phyloP scores from a whole-genome alignment of 148 eudicot genomes.

The Agrostemma githago region DNA sequence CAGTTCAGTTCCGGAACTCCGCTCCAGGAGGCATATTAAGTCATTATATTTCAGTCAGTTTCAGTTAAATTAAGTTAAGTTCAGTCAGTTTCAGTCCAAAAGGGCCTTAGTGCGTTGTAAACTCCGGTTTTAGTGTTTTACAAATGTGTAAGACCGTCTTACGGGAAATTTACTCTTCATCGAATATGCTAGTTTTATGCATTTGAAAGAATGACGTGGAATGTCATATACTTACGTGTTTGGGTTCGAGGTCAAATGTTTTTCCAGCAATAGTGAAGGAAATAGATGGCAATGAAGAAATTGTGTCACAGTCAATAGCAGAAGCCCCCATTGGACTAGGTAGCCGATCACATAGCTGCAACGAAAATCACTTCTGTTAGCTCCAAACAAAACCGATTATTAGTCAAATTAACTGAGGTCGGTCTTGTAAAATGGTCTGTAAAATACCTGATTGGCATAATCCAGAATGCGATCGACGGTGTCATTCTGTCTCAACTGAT shows the following conservation, averaged over 20 bases:
- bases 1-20: too few species aligned
- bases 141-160: too few species aligned
- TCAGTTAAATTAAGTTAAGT: too few species aligned
- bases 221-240: slow-evolving; percentile 43
- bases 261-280: slow-evolving; percentile 80
- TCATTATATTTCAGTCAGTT: too few species aligned
- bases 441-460: slow-evolving; percentile 60
- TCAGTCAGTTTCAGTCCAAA: too few species aligned
- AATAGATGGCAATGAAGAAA: slow-evolving; percentile 68
- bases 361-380: slow-evolving; percentile 20
- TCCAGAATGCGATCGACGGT: slow-evolving; percentile 62
- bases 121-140: too few species aligned
- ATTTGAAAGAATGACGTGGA: neutral
- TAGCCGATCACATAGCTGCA: slow-evolving; percentile 74
- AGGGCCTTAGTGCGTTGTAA: too few species aligned
- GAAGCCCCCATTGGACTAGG: slow-evolving; percentile 95
- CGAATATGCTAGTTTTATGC: neutral
- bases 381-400: neutral
- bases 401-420: neutral
- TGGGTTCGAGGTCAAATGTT: slow-evolving; percentile 59
- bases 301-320: slow-evolving; percentile 62
- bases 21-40: too few species aligned
- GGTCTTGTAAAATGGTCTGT: neutral
- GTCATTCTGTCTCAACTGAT: slow-evolving; percentile 55
- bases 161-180: too few species aligned